A percentile compares a stretch with the other conserved stretches of the same genome.
These are phyloP conservation scores for Debaryomyces hansenii DNA, from an alignment of 805 yeast species.

Conservation along the genomic window DNA sequence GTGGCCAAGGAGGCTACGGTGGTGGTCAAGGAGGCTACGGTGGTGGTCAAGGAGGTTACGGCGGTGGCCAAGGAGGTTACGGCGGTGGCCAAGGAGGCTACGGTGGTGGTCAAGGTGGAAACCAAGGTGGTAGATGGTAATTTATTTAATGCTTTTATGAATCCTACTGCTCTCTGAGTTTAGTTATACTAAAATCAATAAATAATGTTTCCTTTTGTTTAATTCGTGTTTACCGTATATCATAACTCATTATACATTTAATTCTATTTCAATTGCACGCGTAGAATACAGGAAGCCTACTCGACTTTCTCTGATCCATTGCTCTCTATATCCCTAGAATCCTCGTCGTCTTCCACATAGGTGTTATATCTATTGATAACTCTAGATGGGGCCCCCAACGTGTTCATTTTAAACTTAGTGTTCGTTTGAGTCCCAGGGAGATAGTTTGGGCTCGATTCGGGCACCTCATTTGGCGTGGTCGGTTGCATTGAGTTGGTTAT, in stretches of 20 bases:
- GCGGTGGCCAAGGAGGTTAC: conserved; percentile 9
- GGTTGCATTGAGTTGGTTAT: conserved; percentile 4
- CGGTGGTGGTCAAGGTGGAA: conserved; percentile 10
- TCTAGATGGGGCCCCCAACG: conserved; percentile 16
- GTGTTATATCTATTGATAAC: conserved; percentile 15
- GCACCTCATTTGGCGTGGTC: neutral
- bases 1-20: conserved; percentile 5
- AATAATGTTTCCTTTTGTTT: neutral
- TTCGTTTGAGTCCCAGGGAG: conserved; percentile 3
- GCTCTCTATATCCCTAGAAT: conserved; percentile 18
- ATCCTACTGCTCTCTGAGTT: no score
- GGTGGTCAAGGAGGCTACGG: conserved; percentile 6
- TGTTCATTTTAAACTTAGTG: conserved; percentile 4
- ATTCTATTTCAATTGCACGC: neutral
- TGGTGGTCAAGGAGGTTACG: conserved; percentile 11
- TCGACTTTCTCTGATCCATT: conserved; percentile 27
- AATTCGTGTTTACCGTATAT: neutral
- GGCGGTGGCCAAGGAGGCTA: conserved; percentile 5
- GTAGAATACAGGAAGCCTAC: conserved; percentile 5
- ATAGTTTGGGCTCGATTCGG: conserved; percentile 1
- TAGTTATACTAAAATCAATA: no score
- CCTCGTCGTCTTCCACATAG: conserved; percentile 4
- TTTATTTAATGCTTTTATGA: neutral
- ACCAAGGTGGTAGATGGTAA: conserved; percentile 6
- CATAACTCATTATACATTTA: conserved; percentile 2